Conservation (phyloP, 495 filamentous ascomycete species). For the Aspergillus sclerotioniger region DNA sequence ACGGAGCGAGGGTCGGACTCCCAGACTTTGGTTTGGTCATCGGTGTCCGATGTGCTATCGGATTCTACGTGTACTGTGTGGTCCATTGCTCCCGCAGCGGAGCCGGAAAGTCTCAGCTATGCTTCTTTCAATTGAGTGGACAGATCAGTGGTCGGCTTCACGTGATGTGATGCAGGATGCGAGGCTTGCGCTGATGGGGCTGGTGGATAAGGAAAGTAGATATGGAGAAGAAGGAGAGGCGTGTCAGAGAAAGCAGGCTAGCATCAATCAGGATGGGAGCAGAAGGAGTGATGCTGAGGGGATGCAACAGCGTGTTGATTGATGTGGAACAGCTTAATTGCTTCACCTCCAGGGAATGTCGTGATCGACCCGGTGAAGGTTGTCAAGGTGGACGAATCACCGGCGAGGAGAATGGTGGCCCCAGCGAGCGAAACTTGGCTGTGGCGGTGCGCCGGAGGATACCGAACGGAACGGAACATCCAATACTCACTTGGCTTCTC, state of each 20-base stretch:
- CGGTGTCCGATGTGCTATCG: constrained; percentile 37
- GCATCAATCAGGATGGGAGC: background rate
- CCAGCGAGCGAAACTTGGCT: constrained; percentile 2
- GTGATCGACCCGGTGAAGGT: constrained; percentile 15
- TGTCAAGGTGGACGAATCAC: constrained; percentile 10
- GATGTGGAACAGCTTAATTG: background rate
- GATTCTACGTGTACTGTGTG: constrained; percentile 34
- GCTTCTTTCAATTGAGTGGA: background rate
- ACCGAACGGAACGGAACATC: background rate
- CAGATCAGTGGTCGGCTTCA: background rate
- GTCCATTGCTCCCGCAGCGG: constrained; percentile 32
- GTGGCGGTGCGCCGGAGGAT: constrained; percentile 15
- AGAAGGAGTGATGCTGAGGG: background rate
- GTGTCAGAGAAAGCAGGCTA: background rate
- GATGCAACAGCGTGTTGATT: background rate
- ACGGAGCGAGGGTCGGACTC: constrained; percentile 35
- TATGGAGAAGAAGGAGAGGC: background rate
- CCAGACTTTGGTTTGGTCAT: constrained; percentile 41
- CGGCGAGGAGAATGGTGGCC: constrained; percentile 1
- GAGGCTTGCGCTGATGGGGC: background rate
- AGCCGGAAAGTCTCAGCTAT: constrained; percentile 17
- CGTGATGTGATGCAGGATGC: background rate
- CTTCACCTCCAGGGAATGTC: constrained; percentile 12
- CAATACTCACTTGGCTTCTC: constrained; percentile 13
- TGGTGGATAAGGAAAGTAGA: background rate